Conservation (phyloP, 768 basidiomycete genomes). For the Naganishia kalamii region DNA sequence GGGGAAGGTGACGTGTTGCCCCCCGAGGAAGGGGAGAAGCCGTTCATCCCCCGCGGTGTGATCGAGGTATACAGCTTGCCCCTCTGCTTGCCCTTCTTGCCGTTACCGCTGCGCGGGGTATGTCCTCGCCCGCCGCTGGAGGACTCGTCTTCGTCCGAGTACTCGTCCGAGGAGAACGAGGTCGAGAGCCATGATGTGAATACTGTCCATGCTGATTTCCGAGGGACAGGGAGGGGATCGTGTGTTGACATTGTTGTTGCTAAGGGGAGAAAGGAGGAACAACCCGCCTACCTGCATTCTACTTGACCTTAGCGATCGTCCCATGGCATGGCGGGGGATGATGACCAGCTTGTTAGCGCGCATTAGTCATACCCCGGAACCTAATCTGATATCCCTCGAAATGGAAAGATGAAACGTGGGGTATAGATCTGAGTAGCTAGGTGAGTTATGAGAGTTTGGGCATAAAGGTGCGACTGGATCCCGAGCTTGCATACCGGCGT, state of each 20-base stretch:
- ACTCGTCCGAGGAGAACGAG: conserved; percentile 15
- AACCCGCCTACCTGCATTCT: no score
- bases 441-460: no score
- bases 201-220: background rate
- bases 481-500: no score
- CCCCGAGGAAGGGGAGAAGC: background rate
- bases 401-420: no score
- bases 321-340: no score
- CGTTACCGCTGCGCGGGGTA: background rate
- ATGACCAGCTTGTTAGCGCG: no score
- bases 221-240: background rate
- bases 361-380: no score
- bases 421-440: no score
- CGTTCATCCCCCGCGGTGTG: background rate
- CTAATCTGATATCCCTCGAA: no score
- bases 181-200: background rate
- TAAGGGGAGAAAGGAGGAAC: no score
- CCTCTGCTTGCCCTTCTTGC: background rate
- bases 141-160: background rate
- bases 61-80: background rate
- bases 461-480: no score
- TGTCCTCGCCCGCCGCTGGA: background rate
- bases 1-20: background rate
- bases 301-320: no score
- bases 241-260: background rate